Conservation (phyloP, 2,329 filamentous ascomycete genomes). For the Arthrobotrys megalospora region DNA sequence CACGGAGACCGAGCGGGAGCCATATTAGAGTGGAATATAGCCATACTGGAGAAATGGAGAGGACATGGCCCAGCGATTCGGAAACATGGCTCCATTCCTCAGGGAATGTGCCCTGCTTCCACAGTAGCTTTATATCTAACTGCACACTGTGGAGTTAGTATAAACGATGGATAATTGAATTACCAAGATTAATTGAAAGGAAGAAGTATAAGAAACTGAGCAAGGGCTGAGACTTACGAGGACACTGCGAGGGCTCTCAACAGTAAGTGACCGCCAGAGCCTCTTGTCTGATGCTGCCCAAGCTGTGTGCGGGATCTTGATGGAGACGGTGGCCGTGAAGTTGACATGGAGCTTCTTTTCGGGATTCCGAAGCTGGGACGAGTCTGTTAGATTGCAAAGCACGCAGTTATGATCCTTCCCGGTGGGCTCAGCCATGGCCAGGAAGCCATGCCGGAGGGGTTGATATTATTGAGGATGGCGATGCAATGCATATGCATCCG, state of each 20-base stretch:
- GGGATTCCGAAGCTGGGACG: slow-evolving; percentile 31
- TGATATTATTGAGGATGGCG: neutral
- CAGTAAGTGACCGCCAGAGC: slow-evolving; percentile 44
- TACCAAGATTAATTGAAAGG: neutral
- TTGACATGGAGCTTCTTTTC: slow-evolving; percentile 48
- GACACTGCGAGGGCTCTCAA: slow-evolving; percentile 38
- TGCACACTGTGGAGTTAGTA: slow-evolving; percentile 1
- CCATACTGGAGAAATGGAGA: slow-evolving; percentile 32
- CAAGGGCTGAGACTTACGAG: slow-evolving; percentile 21
- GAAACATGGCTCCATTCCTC: slow-evolving; percentile 42
- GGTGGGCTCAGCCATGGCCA: slow-evolving; percentile 19
- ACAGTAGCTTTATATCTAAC: slow-evolving; percentile 44
- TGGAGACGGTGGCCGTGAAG: slow-evolving; percentile 43
- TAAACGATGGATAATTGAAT: too few relatives aligned
- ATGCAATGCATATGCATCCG: neutral
- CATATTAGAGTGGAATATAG: neutral
- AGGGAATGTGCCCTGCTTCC: slow-evolving; percentile 39
- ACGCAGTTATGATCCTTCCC: slow-evolving; percentile 13
- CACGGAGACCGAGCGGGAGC: neutral
- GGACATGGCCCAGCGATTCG: slow-evolving; percentile 37
- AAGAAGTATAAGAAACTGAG: neutral
- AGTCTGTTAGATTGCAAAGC: slow-evolving; percentile 30
- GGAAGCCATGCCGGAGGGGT: slow-evolving; percentile 11
- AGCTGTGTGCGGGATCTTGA: slow-evolving; percentile 36
- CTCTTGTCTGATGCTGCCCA: slow-evolving; percentile 20